phyloP scores from a whole-genome alignment of 805 yeast genomes.

The Candida krabiensis region DNA sequence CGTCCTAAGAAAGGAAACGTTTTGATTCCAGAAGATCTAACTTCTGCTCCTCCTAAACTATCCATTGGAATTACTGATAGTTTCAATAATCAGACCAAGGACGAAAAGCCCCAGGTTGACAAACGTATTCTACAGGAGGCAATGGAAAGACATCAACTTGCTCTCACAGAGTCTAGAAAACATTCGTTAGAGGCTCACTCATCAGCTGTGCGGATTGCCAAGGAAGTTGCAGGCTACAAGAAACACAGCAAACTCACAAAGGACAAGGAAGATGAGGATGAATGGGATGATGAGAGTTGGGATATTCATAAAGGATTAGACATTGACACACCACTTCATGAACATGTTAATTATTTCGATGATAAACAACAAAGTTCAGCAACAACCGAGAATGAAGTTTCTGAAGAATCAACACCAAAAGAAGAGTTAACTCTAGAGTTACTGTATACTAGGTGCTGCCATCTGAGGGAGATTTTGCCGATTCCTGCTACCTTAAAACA shows the following conservation, averaged over 20 bases:
- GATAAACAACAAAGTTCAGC: constrained; percentile 7
- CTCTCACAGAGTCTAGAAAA: constrained; percentile 59
- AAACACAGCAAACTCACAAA: constrained; percentile 20
- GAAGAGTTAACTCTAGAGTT: constrained; percentile 43
- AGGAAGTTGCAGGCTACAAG: constrained; percentile 56
- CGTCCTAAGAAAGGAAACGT: constrained; percentile 56
- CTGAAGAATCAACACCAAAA: constrained; percentile 25
- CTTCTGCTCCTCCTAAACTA: constrained; percentile 60
- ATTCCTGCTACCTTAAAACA: constrained; percentile 55
- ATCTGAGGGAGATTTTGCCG: constrained; percentile 48
- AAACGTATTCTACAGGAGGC: constrained; percentile 55
- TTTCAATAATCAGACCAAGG: constrained; percentile 32
- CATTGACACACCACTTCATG: constrained; percentile 69
- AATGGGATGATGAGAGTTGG: constrained; percentile 14
- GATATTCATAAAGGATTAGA: constrained; percentile 33
- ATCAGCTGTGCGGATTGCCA: constrained; percentile 68
- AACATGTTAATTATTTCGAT: constrained; percentile 39
- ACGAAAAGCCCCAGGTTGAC: constrained; percentile 33
- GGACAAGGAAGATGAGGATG: constrained; percentile 29
- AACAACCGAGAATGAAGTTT: constrained; percentile 6
- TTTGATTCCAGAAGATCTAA: constrained; percentile 63
- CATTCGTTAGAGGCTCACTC: constrained; percentile 77
- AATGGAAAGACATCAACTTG: constrained; percentile 54
- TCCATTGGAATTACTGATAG: constrained; percentile 66
- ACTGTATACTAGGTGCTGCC: constrained; percentile 51